These are phyloP conservation scores for Colletotrichum orchidophilum DNA, from an alignment of 2,329 filamentous ascomycete species.

Conservation along the genomic window DNA sequence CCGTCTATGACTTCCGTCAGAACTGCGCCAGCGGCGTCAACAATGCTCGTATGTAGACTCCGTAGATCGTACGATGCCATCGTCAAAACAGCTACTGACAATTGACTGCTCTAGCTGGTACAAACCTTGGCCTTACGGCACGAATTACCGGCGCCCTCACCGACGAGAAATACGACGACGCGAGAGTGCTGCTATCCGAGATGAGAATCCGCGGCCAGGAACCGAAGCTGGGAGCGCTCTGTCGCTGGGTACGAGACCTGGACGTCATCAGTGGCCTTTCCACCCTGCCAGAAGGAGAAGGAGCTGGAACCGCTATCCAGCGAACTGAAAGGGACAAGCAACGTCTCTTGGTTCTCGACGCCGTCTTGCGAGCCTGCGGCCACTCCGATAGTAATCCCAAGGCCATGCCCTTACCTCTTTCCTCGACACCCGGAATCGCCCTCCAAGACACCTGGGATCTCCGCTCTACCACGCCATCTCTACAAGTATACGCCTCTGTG, in stretches of 20 bases:
- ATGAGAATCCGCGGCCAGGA: slow-evolving; percentile 74
- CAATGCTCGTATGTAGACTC: slow-evolving; percentile 53
- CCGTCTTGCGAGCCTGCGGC: slow-evolving; percentile 70
- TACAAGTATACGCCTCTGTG: slow-evolving; percentile 65
- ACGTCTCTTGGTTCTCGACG: slow-evolving; percentile 69
- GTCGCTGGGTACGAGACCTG: slow-evolving; percentile 77
- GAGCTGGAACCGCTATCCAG: slow-evolving; percentile 38
- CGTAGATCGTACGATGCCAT: neutral
- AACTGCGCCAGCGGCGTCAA: slow-evolving; percentile 74
- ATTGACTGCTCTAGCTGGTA: slow-evolving; percentile 34
- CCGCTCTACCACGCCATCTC: slow-evolving; percentile 50
- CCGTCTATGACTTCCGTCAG: slow-evolving; percentile 75
- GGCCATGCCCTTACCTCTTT: slow-evolving; percentile 36
- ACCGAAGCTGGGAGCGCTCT: slow-evolving; percentile 74
- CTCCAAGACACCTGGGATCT: slow-evolving; percentile 71
- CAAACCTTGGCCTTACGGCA: slow-evolving; percentile 66
- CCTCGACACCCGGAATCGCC: slow-evolving; percentile 55
- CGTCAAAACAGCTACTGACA: neutral
- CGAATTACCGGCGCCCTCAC: slow-evolving; percentile 72
- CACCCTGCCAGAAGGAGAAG: slow-evolving; percentile 57
- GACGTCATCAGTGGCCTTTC: slow-evolving; percentile 75
- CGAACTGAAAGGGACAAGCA: slow-evolving; percentile 60
- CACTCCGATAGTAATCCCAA: slow-evolving; percentile 62
- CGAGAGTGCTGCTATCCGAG: slow-evolving; percentile 71
- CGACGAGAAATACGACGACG: slow-evolving; percentile 73